Conservation (phyloP, 257 asterid genomes). For the Asclepias syriaca region DNA sequence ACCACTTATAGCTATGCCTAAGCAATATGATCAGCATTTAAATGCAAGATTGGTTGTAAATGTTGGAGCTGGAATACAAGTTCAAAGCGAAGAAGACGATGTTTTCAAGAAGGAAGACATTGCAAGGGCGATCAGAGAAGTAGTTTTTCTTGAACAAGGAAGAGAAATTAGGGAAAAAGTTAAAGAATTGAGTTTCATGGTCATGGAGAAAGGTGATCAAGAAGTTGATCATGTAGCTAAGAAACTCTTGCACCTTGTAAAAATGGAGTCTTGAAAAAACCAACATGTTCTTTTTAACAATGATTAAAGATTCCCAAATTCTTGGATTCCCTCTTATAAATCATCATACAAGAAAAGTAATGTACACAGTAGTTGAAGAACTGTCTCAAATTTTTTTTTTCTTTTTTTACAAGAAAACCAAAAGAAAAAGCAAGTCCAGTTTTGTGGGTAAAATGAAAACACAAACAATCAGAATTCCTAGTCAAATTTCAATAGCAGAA, state of each 20-base stretch:
- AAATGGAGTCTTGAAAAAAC: neutral
- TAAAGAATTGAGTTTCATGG: constrained; percentile 1
- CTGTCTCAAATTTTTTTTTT: constrained; percentile 9
- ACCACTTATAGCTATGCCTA: constrained; percentile 19
- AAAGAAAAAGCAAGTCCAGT: neutral
- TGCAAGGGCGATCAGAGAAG: constrained; percentile 2
- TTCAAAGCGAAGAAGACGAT: constrained; percentile 1
- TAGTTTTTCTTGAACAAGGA: constrained; percentile 7
- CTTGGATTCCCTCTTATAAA: neutral
- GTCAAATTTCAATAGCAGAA: constrained; percentile 7
- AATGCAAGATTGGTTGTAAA: constrained; percentile 19
- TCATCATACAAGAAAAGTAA: neutral
- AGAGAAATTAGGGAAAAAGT: constrained; percentile 8
- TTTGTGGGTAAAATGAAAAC: constrained; percentile 7
- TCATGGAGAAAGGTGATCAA: constrained; percentile 14
- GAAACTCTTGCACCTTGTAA: constrained; percentile 5
- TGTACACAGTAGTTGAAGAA: neutral
- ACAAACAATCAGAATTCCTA: constrained; percentile 5
- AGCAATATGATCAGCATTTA: constrained; percentile 18
- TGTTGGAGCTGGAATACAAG: constrained; percentile 15
- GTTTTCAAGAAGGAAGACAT: neutral
- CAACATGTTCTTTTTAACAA: neutral
- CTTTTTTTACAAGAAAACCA: constrained; percentile 1
- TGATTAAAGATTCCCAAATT: neutral
- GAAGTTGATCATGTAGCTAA: constrained; percentile 11